Base-by-base conservation (phyloP, 257 asterid genomes). In the Solanum lycopersicoides region DNA sequence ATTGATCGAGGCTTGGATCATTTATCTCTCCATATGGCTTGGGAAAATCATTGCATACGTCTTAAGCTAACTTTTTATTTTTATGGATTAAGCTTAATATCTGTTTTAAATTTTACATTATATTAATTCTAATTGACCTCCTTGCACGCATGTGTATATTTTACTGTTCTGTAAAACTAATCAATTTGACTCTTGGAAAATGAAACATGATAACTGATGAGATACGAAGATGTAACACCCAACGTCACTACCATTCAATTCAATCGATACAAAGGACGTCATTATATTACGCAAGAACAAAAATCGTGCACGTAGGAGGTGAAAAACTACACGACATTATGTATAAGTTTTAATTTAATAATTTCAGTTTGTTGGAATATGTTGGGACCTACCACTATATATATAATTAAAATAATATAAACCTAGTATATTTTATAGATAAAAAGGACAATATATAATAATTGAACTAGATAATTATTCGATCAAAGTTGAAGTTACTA, bases 131-230 rank as follows among this genome's bases (percentile, higher is more conserved):
- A 59, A 7, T 59, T 20, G 3, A 20, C 12, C 25, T 56, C 4
- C 11, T 56, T 56, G 12, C 25, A 8, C 10, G 66, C 6, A 9
- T 23, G 28, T 3, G 10, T 56, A 50, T 50, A 1, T 20, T 0
- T 56, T 56, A 56, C 1, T 7, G 4, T 2, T 56, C 25, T 18
- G 2, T 0, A 20, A 56, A 9, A 1, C 20, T 20, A 18, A 1
- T 18, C 4, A 56, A 56, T 7, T 56, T 20, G 0, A 20, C 53
- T 13, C 0, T 56, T 7, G 0, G 20, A 56, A 56, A 7, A 9
- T 20, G 5, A 9, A 20, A 1, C 1, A 3, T 9, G 28, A 59
- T 59, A 59, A 59, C 2, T 18, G 9, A 59, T 21, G 3, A 59
- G 5, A 59, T 1, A 59, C 0, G 28, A 9, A 12, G 1, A 2